A percentile compares a stretch with the other conserved stretches of the same genome.
Evolutionary conservation across 2,329 filamentous ascomycete species (phyloP).

Genomic region (Diaporthe nobilis): DNA sequence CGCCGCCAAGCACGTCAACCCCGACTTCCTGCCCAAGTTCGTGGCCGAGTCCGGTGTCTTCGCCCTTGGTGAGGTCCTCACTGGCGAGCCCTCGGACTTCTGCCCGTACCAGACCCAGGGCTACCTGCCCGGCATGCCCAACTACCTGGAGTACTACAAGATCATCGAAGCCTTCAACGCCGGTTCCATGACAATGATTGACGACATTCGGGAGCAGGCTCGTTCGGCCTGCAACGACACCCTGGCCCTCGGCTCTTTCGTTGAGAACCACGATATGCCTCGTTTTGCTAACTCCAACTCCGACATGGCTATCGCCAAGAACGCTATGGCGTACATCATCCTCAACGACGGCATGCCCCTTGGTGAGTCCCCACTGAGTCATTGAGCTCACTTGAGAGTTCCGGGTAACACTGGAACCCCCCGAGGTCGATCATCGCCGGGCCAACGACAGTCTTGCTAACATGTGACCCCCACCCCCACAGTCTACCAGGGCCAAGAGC

Average conservation of each 20-base stretch:
- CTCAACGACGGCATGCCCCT: slow-evolving; percentile 68
- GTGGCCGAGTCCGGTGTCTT: slow-evolving; percentile 69
- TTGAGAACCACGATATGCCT: slow-evolving; percentile 72
- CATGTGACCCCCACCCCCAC: slow-evolving; percentile 52
- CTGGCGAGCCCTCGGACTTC: slow-evolving; percentile 66
- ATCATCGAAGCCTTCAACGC: slow-evolving; percentile 55
- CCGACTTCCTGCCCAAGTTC: slow-evolving; percentile 70
- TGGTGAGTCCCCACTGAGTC: slow-evolving; percentile 42
- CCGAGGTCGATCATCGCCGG: slow-evolving; percentile 11
- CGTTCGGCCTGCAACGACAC: slow-evolving; percentile 58
- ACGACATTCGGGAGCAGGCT: slow-evolving; percentile 55
- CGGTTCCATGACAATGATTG: slow-evolving; percentile 56
- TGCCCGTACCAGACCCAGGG: slow-evolving; percentile 68
- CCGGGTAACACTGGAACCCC: slow-evolving; percentile 1
- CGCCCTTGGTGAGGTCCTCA: slow-evolving; percentile 71
- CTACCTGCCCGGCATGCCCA: slow-evolving; percentile 65
- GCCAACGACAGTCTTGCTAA: slow-evolving; percentile 4
- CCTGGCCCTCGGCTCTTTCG: slow-evolving; percentile 63
- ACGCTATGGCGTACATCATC: slow-evolving; percentile 73
- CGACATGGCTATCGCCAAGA: slow-evolving; percentile 71
- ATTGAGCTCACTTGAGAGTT: background rate
- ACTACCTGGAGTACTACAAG: slow-evolving; percentile 66
- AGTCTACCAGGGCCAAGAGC: slow-evolving; percentile 72
- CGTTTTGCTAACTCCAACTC: slow-evolving; percentile 66
- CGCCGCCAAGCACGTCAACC: slow-evolving; percentile 73